A percentile compares a stretch with the other conserved stretches of the same genome.
phyloP scores from a whole-genome alignment of 2,329 filamentous ascomycete species.

The Pseudogymnoascus sp. region DNA sequence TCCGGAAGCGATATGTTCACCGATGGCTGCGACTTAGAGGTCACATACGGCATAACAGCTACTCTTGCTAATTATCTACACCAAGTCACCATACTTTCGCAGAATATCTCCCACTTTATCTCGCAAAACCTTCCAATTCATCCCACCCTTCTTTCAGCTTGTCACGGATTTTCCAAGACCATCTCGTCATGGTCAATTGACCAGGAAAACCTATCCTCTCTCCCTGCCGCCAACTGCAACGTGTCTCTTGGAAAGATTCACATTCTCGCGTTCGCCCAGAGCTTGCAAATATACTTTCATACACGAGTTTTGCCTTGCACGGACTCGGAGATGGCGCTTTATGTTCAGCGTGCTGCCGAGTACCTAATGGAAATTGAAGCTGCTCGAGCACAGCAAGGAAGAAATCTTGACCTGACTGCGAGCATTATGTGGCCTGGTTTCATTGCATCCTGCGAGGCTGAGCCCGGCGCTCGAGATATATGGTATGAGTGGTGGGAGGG shows the following conservation, averaged over 20 bases:
- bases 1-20: background rate
- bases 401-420: background rate
- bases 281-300: background rate
- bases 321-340: background rate
- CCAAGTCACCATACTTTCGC: background rate
- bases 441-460: background rate
- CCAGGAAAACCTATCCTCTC: background rate
- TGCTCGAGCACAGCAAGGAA: background rate
- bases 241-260: background rate
- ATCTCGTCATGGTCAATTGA: background rate
- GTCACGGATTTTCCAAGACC: background rate
- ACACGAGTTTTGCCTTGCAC: background rate
- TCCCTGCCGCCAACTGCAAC: background rate
- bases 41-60: background rate
- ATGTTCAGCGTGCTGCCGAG: background rate
- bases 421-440: background rate
- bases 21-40: background rate
- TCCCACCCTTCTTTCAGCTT: background rate
- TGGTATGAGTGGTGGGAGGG: background rate
- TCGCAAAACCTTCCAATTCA: background rate
- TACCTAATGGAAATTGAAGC: background rate
- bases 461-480: background rate
- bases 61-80: background rate
- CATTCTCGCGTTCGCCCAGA: background rate
- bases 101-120: background rate